Base-by-base conservation (phyloP, 176 grass and related monocot genomes). In the Otatea glauca region DNA sequence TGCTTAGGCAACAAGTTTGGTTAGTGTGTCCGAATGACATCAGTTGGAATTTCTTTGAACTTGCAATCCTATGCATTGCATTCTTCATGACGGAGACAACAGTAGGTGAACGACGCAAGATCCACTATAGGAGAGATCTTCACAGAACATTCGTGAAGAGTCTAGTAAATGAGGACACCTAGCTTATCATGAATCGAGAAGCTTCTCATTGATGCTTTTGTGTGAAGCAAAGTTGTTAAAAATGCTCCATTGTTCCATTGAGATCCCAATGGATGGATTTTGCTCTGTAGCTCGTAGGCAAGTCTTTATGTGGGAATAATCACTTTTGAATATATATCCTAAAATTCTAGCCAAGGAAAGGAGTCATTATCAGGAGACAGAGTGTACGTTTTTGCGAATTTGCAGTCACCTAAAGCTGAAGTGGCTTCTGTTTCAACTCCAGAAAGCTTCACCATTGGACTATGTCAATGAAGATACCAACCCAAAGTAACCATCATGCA, bases 141-240 rank as follows among this genome's bases (percentile, higher is more conserved):
- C 56, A 17, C 27, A 67, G 49, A 86, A 78, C 65, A 82, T 90
- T 77, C 83, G 37, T 68, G 74, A 82, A 78, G 9, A 71, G 17
- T 68, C 73, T 79, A 60, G 79, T 67, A 76, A 61, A 86, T 9
- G 24, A 68, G 27, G 58, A 65, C 58, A 68, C 78, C 21, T 49
- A 51, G 32, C 63, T 14, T 68, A 29, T 69, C 35, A 77, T 77
- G 38, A 9, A 85, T 58, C 10, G 2, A 75, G 18, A 81, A 47
- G 61, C 63, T 87, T 86, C n/a, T 43, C 2, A 73, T 39, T 32
- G 69, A 81, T 81, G 68, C 63, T 65, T 80, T 55, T 82, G 15
- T 39, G 47, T 18, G 68, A 67, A 56, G 77, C 60, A 74, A 74
- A 80, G 47, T 80, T 47, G 32, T 38, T 6, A 56, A 27, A 76